These are phyloP conservation scores for Leccinellum albellum DNA, from an alignment of 768 basidiomycete species.

Conservation along the genomic window DNA sequence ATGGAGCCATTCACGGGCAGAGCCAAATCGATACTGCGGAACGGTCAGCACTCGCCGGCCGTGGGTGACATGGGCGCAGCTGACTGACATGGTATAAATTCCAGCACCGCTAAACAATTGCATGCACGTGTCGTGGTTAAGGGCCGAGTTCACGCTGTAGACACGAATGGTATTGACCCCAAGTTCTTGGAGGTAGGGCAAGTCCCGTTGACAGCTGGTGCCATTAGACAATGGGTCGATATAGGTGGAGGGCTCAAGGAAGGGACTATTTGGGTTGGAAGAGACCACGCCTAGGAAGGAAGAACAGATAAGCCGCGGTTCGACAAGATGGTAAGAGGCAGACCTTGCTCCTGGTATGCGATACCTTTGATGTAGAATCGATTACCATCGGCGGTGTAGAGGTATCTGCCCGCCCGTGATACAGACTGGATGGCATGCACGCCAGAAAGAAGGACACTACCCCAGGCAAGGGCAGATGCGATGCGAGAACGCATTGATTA, in stretches of 20 bases:
- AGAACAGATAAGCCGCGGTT: not conserved
- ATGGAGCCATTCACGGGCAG: constrained; percentile 85
- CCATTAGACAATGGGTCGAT: constrained; percentile 73
- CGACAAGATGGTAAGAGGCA: not conserved
- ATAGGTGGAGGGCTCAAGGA: constrained; percentile 70
- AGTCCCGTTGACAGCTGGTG: constrained; percentile 69
- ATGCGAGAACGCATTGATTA: constrained; percentile 26
- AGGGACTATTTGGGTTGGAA: constrained; percentile 51
- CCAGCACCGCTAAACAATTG: constrained; percentile 64
- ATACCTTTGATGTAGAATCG: constrained; percentile 89
- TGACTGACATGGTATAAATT: constrained; percentile 83
- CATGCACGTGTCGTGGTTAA: constrained; percentile 91
- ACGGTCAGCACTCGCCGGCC: constrained; percentile 7
- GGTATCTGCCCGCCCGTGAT: constrained; percentile 70
- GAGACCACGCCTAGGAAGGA: constrained; percentile 34
- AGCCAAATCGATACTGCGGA: constrained; percentile 74
- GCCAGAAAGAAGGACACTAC: constrained; percentile 40
- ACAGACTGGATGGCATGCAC: constrained; percentile 69
- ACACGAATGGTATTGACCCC: constrained; percentile 80
- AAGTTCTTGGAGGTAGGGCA: constrained; percentile 72
- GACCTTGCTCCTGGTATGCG: constrained; percentile 82
- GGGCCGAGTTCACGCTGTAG: constrained; percentile 79
- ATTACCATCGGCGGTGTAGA: constrained; percentile 70
- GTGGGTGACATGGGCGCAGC: not conserved
- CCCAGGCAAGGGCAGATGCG: constrained; percentile 32